A percentile compares a stretch with the other conserved stretches of the same genome.
Conservation (phyloP, 805 yeast genomes). For the Barnettozyma californica region DNA sequence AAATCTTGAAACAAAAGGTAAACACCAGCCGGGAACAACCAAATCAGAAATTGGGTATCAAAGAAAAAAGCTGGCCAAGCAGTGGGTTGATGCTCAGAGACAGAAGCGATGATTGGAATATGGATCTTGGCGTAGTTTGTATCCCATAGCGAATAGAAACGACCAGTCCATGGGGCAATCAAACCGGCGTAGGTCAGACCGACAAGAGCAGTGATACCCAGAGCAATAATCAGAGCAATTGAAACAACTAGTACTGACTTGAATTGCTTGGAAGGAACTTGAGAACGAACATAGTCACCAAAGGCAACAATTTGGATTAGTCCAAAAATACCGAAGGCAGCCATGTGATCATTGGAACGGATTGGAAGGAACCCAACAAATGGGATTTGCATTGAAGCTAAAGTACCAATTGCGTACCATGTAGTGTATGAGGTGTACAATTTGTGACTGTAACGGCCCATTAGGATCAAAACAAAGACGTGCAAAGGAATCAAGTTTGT, state of each 20-base stretch:
- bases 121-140: constrained; percentile 96
- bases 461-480: constrained; percentile 79
- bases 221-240: constrained; percentile 43
- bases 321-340: constrained; percentile 96
- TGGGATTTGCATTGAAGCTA: constrained; percentile 98
- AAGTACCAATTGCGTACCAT: constrained; percentile 96
- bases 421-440: constrained; percentile 89
- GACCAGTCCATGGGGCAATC: constrained; percentile 99
- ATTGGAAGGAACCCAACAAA: constrained; percentile 97
- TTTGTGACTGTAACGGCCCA: constrained; percentile 88
- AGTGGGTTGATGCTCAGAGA: constrained; percentile 99
- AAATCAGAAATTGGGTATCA: constrained; percentile 85
- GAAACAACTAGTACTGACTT: constrained; percentile 60
- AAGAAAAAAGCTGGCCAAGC: constrained; percentile 99
- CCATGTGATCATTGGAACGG: constrained; percentile 97
- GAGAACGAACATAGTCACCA: constrained; percentile 73
- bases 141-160: constrained; percentile 98
- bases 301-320: constrained; percentile 84
- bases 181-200: constrained; percentile 83
- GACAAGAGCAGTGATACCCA: constrained; percentile 70
- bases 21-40: constrained; percentile 98
- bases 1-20: constrained; percentile 86
- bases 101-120: constrained; percentile 97
- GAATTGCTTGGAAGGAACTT: constrained; percentile 70
- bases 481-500: constrained; percentile 96